phyloP scores from a whole-genome alignment of 768 basidiomycete genomes.

The Tulasnella sp. region DNA sequence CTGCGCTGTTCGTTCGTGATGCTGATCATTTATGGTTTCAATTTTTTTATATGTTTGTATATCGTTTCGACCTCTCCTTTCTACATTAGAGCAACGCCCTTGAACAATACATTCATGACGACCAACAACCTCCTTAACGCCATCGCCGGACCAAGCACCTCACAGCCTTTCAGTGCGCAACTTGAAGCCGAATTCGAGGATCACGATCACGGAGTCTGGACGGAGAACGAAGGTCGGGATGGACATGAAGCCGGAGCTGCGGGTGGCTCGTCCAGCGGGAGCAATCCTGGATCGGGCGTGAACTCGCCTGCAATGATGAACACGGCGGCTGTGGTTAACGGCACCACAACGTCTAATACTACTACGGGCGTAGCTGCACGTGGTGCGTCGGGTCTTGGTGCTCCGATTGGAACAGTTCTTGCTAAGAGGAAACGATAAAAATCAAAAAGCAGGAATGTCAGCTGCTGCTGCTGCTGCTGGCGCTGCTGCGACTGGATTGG shows the following conservation, averaged over 20 bases:
- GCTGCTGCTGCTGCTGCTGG: background rate
- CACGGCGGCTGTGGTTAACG: background rate
- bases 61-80: background rate
- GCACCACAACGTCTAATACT: background rate
- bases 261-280: constrained; percentile 15
- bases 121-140: constrained; percentile 8
- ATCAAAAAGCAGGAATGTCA: background rate
- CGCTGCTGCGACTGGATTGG: background rate
- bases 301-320: constrained; percentile 16
- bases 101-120: constrained; percentile 27
- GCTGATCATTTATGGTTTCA: background rate
- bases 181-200: constrained; percentile 9
- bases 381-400: constrained; percentile 25
- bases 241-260: constrained; percentile 5
- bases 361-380: constrained; percentile 16
- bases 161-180: background rate
- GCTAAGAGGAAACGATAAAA: constrained; percentile 26
- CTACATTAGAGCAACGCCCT: constrained; percentile 18
- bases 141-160: constrained; percentile 7
- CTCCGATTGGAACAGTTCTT: constrained; percentile 20
- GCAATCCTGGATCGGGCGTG: constrained; percentile 6
- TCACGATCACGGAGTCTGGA: constrained; percentile 11
- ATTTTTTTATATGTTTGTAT: background rate
- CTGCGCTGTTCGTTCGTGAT: background rate
- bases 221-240: constrained; percentile 11